Evolutionary conservation across 2,329 filamentous ascomycete species (phyloP).

Genomic region (Hymenoscyphus albidus): DNA sequence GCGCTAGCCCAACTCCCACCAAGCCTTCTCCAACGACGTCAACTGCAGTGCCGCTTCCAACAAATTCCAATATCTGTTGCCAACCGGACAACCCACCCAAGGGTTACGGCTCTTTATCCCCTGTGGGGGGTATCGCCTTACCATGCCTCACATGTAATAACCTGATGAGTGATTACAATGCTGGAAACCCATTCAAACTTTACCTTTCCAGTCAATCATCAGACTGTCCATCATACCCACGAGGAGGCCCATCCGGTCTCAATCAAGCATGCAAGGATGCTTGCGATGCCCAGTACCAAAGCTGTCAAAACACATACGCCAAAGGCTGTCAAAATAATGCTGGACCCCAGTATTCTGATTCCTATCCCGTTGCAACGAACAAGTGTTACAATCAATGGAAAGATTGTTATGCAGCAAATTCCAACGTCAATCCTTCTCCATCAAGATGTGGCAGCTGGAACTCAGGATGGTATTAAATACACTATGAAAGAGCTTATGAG

Average conservation of each 20-base stretch:
- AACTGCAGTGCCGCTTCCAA: constrained; percentile 42
- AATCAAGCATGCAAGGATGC: constrained; percentile 47
- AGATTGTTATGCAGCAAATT: constrained; percentile 46
- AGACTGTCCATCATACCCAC: constrained; percentile 44
- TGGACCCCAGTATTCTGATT: constrained; percentile 24
- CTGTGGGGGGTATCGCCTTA: constrained; percentile 49
- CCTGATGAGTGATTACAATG: constrained; percentile 39
- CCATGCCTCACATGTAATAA: constrained; percentile 55
- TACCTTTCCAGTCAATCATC: constrained; percentile 44
- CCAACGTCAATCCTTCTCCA: constrained; percentile 34
- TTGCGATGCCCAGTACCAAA: constrained; percentile 49
- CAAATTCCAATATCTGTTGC: constrained; percentile 45
- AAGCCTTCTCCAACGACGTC: constrained; percentile 31
- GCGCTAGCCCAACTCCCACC: constrained; percentile 30
- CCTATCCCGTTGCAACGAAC: constrained; percentile 32
- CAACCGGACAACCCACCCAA: constrained; percentile 54
- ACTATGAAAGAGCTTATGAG: background rate
- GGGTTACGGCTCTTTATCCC: constrained; percentile 63
- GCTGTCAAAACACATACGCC: constrained; percentile 47
- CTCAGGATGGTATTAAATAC: constrained; percentile 20
- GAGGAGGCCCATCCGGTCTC: constrained; percentile 35
- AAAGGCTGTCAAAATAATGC: constrained; percentile 42
- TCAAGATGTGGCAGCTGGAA: constrained; percentile 41
- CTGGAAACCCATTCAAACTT: constrained; percentile 47
- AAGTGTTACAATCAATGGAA: constrained; percentile 49